Conservation (phyloP, 2,329 filamentous ascomycete genomes). For the Bimuria novae-zelandiae region DNA sequence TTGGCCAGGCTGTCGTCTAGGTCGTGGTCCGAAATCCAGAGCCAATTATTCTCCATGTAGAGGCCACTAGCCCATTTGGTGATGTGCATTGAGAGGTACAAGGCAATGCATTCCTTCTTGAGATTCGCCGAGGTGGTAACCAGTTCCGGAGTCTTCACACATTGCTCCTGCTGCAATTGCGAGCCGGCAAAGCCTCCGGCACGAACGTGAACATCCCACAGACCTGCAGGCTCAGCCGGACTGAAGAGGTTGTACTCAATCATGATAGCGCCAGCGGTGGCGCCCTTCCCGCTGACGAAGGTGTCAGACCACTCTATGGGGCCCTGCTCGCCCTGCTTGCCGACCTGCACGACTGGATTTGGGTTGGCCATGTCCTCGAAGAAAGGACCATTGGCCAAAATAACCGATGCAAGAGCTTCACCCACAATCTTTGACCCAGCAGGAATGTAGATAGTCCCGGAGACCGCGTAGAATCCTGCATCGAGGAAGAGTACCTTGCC, state of each 20-base stretch:
- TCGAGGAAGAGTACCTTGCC: constrained; percentile 61
- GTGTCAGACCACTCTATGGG: constrained; percentile 73
- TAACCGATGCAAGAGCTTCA: constrained; percentile 81
- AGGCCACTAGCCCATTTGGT: constrained; percentile 60
- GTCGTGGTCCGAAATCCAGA: constrained; percentile 84
- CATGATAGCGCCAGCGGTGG: constrained; percentile 69
- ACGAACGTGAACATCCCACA: constrained; percentile 89
- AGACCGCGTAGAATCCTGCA: constrained; percentile 61
- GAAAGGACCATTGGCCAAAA: constrained; percentile 72
- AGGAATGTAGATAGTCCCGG: constrained; percentile 59
- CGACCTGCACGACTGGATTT: constrained; percentile 69
- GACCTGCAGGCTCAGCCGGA: constrained; percentile 66
- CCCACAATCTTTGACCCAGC: constrained; percentile 80
- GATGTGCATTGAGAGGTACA: constrained; percentile 61
- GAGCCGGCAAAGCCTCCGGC: constrained; percentile 82
- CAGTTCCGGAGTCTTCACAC: constrained; percentile 72
- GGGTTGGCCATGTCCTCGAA: constrained; percentile 58
- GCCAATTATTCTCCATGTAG: constrained; percentile 90
- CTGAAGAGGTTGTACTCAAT: constrained; percentile 72
- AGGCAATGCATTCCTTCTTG: constrained; percentile 69
- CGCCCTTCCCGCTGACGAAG: constrained; percentile 70
- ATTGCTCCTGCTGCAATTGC: constrained; percentile 74
- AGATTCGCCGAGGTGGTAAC: constrained; percentile 55
- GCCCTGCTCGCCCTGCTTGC: constrained; percentile 65
- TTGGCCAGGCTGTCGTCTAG: constrained; percentile 73